A percentile compares a stretch with the other conserved stretches of the same genome.
These are phyloP conservation scores for Arabis alpina DNA, from an alignment of 345 rosid genomes.

Conservation along the genomic window DNA sequence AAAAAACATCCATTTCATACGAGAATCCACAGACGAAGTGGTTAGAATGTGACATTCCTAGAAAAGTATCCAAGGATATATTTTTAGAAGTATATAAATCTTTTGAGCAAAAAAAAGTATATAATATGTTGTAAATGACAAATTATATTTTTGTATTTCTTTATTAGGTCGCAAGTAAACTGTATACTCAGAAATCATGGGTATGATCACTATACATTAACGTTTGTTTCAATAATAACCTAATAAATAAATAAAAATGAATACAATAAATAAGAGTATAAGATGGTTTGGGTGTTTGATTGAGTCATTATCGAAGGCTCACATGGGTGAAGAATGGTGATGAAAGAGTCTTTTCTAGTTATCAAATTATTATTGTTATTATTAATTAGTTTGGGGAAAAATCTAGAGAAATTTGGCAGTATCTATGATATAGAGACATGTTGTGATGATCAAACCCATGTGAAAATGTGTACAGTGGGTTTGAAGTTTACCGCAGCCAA, in stretches of 20 bases:
- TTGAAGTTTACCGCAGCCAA: conserved; percentile 48
- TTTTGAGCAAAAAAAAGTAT: too few relatives aligned
- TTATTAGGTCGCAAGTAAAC: conserved; percentile 26
- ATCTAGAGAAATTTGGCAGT: conserved; percentile 43
- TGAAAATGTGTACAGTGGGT: conserved; percentile 43
- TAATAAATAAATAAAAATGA: background rate
- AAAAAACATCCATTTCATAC: background rate
- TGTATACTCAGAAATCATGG: conserved; percentile 34
- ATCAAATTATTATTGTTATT: conserved; percentile 34
- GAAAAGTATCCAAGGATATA: background rate
- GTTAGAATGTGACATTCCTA: conserved; percentile 11
- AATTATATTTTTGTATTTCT: background rate
- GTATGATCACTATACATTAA: conserved; percentile 19
- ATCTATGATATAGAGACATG: conserved; percentile 48
- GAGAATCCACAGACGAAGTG: conserved; percentile 19
- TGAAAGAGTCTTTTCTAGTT: conserved; percentile 55
- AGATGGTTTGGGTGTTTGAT: conserved; percentile 35
- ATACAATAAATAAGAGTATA: conserved; percentile 16
- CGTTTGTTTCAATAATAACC: conserved; percentile 31
- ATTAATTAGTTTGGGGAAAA: conserved; percentile 44
- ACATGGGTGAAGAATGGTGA: conserved; percentile 66
- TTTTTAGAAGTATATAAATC: too few relatives aligned
- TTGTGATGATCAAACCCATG: conserved; percentile 52
- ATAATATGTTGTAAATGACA: background rate
- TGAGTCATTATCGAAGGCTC: conserved; percentile 49